These are phyloP conservation scores for Kazachstania martiniae DNA, from an alignment of 805 yeast genomes.

Conservation along the genomic window DNA sequence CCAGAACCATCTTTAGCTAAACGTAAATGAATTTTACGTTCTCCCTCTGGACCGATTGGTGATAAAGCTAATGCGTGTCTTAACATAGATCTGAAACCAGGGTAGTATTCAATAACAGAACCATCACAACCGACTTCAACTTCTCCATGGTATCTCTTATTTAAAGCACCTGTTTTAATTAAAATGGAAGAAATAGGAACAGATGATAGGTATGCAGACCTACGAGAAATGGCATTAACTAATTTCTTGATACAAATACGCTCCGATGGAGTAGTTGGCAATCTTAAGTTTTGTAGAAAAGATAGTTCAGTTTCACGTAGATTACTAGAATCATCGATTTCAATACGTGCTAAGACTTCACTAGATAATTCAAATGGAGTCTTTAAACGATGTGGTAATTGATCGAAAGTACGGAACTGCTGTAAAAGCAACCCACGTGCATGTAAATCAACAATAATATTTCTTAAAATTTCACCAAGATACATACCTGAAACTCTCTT, in stretches of 20 bases:
- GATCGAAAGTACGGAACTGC: conserved; percentile 36
- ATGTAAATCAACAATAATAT: conserved; percentile 58
- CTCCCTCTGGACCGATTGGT: conserved; percentile 64
- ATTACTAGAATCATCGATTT: conserved; percentile 71
- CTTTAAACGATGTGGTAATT: conserved; percentile 47
- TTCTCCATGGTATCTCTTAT: conserved; percentile 45
- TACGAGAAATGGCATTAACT: conserved; percentile 68
- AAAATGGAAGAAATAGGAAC: conserved; percentile 81
- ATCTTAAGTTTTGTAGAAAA: conserved; percentile 52
- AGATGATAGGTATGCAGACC: conserved; percentile 87
- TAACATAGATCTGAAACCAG: conserved; percentile 72
- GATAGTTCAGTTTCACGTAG: conserved; percentile 61
- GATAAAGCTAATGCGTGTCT: conserved; percentile 67
- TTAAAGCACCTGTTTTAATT: conserved; percentile 53
- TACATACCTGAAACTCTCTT: conserved; percentile 90
- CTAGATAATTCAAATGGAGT: conserved; percentile 73
- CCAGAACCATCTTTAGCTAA: conserved; percentile 95
- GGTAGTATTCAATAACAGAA: conserved; percentile 85
- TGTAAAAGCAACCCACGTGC: conserved; percentile 45
- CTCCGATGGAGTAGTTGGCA: conserved; percentile 62
- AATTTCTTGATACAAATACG: conserved; percentile 61
- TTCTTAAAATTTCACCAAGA: conserved; percentile 80
- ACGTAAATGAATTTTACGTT: conserved; percentile 61
- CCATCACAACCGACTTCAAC: conserved; percentile 96
- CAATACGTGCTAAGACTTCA: conserved; percentile 76